Evolutionary conservation across 2,329 filamentous ascomycete genomes (phyloP).

Genomic region (Cladosporium sp.): DNA sequence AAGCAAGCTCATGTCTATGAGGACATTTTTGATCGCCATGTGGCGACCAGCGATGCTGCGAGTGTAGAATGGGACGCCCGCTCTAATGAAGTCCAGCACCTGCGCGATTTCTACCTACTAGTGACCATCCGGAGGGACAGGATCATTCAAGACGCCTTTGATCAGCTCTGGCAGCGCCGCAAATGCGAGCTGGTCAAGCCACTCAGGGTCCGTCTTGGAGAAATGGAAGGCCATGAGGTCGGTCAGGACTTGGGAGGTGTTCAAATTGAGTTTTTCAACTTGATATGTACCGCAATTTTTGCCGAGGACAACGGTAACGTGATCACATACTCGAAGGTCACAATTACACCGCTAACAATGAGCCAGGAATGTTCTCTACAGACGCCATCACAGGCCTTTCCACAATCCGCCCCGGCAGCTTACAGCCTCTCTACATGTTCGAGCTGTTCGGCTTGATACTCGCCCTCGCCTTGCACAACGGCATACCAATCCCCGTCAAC

Average conservation of each 20-base stretch:
- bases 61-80: conserved; percentile 19
- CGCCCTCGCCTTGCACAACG: conserved; percentile 87
- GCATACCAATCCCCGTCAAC: conserved; percentile 80
- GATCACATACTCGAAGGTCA: background rate
- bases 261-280: conserved; percentile 90
- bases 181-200: conserved; percentile 75
- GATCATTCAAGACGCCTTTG: conserved; percentile 49
- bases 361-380: conserved; percentile 63
- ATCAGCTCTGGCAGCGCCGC: conserved; percentile 85
- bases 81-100: conserved; percentile 30
- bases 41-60: background rate
- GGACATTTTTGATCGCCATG: conserved; percentile 10
- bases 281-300: conserved; percentile 74
- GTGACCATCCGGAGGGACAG: conserved; percentile 39
- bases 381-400: conserved; percentile 70
- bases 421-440: conserved; percentile 82
- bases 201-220: conserved; percentile 79
- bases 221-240: conserved; percentile 69
- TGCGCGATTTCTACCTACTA: conserved; percentile 32
- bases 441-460: conserved; percentile 84
- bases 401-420: conserved; percentile 79
- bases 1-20: conserved; percentile 6
- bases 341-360: background rate
- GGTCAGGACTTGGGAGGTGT: conserved; percentile 92
- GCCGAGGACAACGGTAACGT: conserved; percentile 60